Conservation (phyloP, 495 filamentous ascomycete genomes). For the Acidomyces sp. region DNA sequence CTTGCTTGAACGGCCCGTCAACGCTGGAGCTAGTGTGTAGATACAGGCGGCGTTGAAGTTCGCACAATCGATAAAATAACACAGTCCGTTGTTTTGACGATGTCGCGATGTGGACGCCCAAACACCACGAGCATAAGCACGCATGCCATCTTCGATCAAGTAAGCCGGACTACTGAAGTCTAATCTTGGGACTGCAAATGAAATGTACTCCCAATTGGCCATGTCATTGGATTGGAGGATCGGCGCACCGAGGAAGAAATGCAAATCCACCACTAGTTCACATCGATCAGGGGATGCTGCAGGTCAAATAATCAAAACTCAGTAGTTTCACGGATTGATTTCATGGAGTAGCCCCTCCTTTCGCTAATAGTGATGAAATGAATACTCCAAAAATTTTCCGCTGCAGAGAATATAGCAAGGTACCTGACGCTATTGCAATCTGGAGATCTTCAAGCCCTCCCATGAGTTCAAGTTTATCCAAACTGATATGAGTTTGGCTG, state of each 20-base stretch:
- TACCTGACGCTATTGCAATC: no score
- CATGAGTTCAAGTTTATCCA: no score
- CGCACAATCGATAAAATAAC: slow-evolving; percentile 47
- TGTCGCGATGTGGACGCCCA: slow-evolving; percentile 44
- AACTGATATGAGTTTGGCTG: no score
- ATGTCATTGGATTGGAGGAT: slow-evolving; percentile 45
- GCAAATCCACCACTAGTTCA: no score
- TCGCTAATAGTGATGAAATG: no score
- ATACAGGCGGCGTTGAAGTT: slow-evolving; percentile 37
- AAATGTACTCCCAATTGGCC: slow-evolving; percentile 42
- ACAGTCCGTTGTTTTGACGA: slow-evolving; percentile 33
- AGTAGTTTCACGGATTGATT: no score
- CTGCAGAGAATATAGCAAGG: no score
- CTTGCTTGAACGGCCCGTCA: slow-evolving; percentile 32
- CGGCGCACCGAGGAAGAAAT: slow-evolving; percentile 47
- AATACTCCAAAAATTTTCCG: no score
- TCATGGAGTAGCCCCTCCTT: no score
- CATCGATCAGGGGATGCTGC: no score
- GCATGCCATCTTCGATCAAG: slow-evolving; percentile 31
- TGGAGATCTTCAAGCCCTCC: no score
- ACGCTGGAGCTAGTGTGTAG: slow-evolving; percentile 33
- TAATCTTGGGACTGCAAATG: slow-evolving; percentile 41
- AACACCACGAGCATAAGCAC: slow-evolving; percentile 40
- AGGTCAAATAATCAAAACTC: no score
- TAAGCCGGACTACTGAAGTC: slow-evolving; percentile 35